Evolutionary conservation across 75 land plant genomes (phyloP).

Genomic region (Azolla pinnata): DNA sequence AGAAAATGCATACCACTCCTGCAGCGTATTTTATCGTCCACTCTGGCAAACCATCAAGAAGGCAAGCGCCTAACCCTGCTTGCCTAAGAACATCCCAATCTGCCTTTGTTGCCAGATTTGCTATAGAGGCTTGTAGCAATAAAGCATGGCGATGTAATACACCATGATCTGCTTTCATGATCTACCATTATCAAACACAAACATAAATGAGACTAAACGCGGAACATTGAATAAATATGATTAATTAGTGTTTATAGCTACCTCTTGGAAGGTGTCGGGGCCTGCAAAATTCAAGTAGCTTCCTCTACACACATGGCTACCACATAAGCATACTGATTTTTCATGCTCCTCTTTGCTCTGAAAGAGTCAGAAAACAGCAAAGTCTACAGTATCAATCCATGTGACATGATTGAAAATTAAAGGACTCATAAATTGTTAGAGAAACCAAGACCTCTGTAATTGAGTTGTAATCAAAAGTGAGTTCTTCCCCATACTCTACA

Average conservation of each 20-base stretch:
- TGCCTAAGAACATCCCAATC: conserved; percentile 61
- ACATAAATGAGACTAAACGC: neutral
- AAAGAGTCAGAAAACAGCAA: conserved; percentile 4
- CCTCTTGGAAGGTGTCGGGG: conserved; percentile 87
- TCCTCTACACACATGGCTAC: conserved; percentile 87
- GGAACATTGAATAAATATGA: no score
- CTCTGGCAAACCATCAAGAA: conserved; percentile 78
- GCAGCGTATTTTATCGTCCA: conserved; percentile 93
- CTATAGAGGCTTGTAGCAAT: conserved; percentile 78
- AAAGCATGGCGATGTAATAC: conserved; percentile 65
- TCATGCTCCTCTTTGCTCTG: conserved; percentile 99
- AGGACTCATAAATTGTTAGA: no score
- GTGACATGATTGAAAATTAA: no score
- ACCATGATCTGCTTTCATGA: conserved; percentile 77
- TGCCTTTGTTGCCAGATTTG: conserved; percentile 44
- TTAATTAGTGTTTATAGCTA: conserved; percentile 13
- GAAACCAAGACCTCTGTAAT: conserved; percentile 64
- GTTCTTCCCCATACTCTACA: conserved; percentile 87
- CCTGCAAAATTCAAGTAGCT: conserved; percentile 89
- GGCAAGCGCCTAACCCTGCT: conserved; percentile 84
- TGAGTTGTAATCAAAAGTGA: conserved; percentile 95
- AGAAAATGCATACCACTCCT: conserved; percentile 42
- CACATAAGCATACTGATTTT: conserved; percentile 90
- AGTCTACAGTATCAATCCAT: neutral
- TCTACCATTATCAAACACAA: conserved; percentile 32